Evolutionary conservation across 169 alveolate genomes (phyloP), one percentile per base, ranked within the genome.

Genomic region (Eimeria sp.): DNA sequence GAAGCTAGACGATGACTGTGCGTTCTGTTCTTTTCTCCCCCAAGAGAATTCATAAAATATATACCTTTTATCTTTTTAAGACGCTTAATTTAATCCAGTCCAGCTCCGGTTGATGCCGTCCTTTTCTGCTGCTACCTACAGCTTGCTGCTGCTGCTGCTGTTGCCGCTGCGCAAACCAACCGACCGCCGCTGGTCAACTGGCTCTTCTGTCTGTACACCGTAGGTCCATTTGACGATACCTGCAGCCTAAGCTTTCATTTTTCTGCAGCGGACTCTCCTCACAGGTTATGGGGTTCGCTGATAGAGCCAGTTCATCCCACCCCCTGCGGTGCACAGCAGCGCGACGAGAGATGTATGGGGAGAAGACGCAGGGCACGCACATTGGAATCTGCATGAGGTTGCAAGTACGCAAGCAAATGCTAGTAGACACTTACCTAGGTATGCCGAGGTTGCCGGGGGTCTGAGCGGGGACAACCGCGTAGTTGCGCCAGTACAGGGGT

Each of bases 161-260:
- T 30, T 25, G 54, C 84, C 9, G 84, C 84, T 18, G 54, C 57
- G 75, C 75, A 65, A n/a, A 20, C 34, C 75, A 25, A 65, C 75
- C 75, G 75, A 65, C 75, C 75, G 75, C 75, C 75, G 75, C 75
- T 65, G 75, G 75, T 65, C 75, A 65, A 65, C 75, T 65, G 43
- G 75, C 75, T n/a, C 75, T 0, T 4, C 75, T 65, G 57, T 73
- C 54, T 73, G 57, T 73, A 30, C 84, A 30, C 84, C 58, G 25
- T 57, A 73, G 57, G 11, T 34, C 75, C 43, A n/a, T 65, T 65
- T 65, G 2, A 16, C 7, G 18, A 65, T 65, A 65, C 75, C 43
- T 65, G 43, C 34, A 6, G 43, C 43, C 5, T 4, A n/a, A 65
- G 43, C 22, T 65, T 65, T 25, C 75, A 65, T 13, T 65, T 65